These are phyloP conservation scores for Aegilops longissima DNA, from an alignment of 176 grass and related monocot species.

Conservation along the genomic window DNA sequence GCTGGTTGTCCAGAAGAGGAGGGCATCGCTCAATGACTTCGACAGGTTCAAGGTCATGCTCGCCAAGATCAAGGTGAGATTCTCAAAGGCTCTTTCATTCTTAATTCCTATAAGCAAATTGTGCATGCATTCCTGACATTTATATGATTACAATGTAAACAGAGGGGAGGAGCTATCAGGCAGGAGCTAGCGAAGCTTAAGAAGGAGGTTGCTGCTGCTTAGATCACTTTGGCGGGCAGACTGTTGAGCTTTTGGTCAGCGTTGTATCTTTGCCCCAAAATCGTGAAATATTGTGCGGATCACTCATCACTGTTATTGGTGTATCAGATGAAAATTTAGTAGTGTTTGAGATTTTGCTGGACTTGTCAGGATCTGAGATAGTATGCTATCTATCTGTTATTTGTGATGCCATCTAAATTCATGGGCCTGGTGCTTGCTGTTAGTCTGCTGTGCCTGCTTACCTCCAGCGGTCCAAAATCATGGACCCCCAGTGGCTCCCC, in stretches of 20 bases:
- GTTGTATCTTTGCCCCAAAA: not conserved
- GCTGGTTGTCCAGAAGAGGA: conserved; percentile 94
- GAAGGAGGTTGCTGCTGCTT: conserved; percentile 57
- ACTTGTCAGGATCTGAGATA: not conserved
- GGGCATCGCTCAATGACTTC: conserved; percentile 91
- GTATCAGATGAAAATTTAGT: not conserved
- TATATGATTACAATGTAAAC: conserved; percentile 20
- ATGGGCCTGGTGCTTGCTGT: not conserved
- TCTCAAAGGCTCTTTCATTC: not conserved
- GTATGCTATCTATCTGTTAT: not conserved
- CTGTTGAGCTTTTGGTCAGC: conserved; percentile 21
- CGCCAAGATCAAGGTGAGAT: conserved; percentile 82
- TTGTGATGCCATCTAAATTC: not conserved
- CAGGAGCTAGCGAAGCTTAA: conserved; percentile 82
- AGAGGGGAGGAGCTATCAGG: conserved; percentile 77
- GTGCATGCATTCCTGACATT: not conserved
- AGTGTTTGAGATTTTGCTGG: not conserved
- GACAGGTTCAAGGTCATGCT: conserved; percentile 99
- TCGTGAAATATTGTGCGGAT: not conserved
- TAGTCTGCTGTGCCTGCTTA: not conserved
- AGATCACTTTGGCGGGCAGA: not conserved
- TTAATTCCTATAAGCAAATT: not conserved
- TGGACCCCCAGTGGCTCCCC: too few relatives aligned
- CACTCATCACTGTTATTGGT: not conserved
- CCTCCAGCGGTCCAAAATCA: too few relatives aligned